A percentile compares a stretch with the other conserved stretches of the same genome.
These are phyloP conservation scores for Colletotrichum tabaci DNA, from an alignment of 2,329 filamentous ascomycete species.

Conservation along the genomic window DNA sequence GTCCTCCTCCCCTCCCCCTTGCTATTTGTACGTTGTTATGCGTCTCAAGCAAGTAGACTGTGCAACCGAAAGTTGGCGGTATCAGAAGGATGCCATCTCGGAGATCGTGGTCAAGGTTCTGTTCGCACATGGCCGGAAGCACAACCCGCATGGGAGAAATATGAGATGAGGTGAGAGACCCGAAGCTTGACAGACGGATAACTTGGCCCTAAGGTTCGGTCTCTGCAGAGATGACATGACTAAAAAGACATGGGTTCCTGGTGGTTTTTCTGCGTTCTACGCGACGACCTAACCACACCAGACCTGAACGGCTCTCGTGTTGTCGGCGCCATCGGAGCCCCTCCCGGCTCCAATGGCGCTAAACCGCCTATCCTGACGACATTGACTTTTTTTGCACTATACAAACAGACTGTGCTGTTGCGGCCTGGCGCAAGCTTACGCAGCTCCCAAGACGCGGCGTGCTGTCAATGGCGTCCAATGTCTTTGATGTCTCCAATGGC, in stretches of 20 bases:
- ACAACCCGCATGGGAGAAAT: neutral
- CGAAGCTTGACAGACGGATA: neutral
- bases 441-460: slow-evolving; percentile 39
- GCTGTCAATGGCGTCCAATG: slow-evolving; percentile 23
- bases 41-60: neutral
- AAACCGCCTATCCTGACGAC: slow-evolving; percentile 41
- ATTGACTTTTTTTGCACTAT: slow-evolving; percentile 32
- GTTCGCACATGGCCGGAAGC: neutral
- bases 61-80: neutral
- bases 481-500: neutral
- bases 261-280: neutral
- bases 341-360: slow-evolving; percentile 35
- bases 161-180: neutral
- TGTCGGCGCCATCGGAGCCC: slow-evolving; percentile 28
- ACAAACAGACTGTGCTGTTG: neutral
- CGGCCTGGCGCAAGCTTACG: slow-evolving; percentile 31
- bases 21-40: too few relatives aligned
- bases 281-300: neutral
- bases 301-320: slow-evolving; percentile 7
- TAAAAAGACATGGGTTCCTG: neutral
- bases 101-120: neutral
- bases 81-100: neutral
- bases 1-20: neutral
- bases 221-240: neutral
- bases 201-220: neutral